These are phyloP conservation scores for Phytophthora nicotianae DNA, from an alignment of 352 stramenopile genomes.

Conservation along the genomic window DNA sequence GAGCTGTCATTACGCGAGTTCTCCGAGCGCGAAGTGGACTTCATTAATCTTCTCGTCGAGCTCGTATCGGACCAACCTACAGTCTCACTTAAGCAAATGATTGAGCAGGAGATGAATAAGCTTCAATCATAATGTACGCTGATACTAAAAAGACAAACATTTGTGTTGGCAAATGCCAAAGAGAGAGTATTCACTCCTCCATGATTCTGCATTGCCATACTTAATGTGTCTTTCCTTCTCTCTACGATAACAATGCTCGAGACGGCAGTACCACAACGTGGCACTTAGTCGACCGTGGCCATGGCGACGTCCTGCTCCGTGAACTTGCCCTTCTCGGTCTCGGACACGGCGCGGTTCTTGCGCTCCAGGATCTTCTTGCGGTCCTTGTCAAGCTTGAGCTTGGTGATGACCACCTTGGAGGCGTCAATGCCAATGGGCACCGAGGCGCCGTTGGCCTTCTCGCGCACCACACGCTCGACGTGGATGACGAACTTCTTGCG, in stretches of 20 bases:
- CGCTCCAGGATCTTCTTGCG: conserved; percentile 98
- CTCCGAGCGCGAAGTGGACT: conserved; percentile 77
- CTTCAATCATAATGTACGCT: conserved; percentile 29
- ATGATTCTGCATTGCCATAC: conserved; percentile 33
- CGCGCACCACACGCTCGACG: conserved; percentile 97
- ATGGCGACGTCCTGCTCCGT: conserved; percentile 88
- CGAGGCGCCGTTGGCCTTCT: conserved; percentile 98
- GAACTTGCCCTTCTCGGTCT: conserved; percentile 91
- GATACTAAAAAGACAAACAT: neutral
- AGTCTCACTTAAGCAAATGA: conserved; percentile 68
- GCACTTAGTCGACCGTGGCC: conserved; percentile 89
- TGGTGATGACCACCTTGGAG: conserved; percentile 99
- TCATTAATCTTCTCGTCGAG: conserved; percentile 81
- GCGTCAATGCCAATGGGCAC: conserved; percentile 98
- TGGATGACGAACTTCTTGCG: conserved; percentile 99
- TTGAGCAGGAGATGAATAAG: conserved; percentile 70
- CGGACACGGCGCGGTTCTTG: conserved; percentile 93
- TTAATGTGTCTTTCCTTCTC: conserved; percentile 49
- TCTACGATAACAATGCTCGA: conserved; percentile 46
- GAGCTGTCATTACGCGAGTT: conserved; percentile 76
- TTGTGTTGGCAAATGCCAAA: conserved; percentile 29
- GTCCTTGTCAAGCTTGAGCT: conserved; percentile 99
- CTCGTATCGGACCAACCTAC: conserved; percentile 77
- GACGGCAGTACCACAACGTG: conserved; percentile 13
- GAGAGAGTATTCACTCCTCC: conserved; percentile 15